phyloP scores from a whole-genome alignment of 495 filamentous ascomycete species.

The Podospora sp. region DNA sequence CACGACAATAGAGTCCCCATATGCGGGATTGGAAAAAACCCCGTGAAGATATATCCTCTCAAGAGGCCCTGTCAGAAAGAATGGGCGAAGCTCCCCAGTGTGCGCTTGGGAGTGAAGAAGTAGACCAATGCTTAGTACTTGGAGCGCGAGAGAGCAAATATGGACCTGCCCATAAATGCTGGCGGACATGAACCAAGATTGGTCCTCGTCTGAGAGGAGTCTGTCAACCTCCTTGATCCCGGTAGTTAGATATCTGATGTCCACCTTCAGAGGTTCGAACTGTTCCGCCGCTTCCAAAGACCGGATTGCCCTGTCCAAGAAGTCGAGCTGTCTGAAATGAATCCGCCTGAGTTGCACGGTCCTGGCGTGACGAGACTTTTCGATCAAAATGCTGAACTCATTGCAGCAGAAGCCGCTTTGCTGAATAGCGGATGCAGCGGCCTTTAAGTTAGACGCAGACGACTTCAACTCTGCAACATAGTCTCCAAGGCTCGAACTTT shows the following conservation, averaged over 20 bases:
- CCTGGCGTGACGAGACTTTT: no score
- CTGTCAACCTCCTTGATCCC: no score
- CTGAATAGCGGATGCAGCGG: neutral
- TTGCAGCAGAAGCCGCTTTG: neutral
- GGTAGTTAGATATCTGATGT: no score
- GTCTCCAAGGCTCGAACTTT: no score
- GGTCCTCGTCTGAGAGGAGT: no score
- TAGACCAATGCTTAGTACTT: neutral
- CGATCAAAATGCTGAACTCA: neutral
- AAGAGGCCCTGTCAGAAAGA: neutral
- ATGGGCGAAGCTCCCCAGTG: neutral
- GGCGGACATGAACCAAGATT: neutral
- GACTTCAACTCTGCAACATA: no score
- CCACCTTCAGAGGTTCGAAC: no score
- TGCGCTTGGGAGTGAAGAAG: neutral
- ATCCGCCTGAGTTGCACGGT: no score
- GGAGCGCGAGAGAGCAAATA: neutral
- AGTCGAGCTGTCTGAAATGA: no score
- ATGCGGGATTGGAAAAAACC: neutral
- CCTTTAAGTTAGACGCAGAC: neutral
- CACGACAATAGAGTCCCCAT: neutral
- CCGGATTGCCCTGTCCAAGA: no score
- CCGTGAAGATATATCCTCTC: neutral
- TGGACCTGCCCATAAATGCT: neutral
- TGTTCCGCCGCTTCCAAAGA: no score